A percentile compares a stretch with the other conserved stretches of the same genome.
Evolutionary conservation across 164 flowering plant genomes (phyloP).

Genomic region (Akebia trifoliata): DNA sequence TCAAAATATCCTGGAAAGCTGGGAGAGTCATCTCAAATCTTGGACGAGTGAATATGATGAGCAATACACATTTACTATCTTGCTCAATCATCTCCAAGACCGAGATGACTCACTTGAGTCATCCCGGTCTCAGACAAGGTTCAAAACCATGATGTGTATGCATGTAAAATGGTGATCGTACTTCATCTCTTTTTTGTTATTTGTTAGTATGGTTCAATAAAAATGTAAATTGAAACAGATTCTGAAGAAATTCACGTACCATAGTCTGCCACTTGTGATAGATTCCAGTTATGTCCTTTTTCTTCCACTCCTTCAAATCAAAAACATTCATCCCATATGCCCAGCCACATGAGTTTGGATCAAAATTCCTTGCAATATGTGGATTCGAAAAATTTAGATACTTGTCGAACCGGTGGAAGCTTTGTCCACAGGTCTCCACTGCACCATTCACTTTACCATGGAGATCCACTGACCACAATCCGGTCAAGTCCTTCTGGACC

Average conservation of each 20-base stretch:
- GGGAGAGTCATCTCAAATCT: no score
- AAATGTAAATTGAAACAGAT: not conserved
- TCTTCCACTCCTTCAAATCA: constrained; percentile 92
- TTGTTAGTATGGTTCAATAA: not conserved
- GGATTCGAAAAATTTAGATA: constrained; percentile 95
- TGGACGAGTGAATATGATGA: no score
- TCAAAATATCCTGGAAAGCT: no score
- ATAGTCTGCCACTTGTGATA: constrained; percentile 99
- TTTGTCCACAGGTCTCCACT: constrained; percentile 96
- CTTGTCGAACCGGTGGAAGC: constrained; percentile 97
- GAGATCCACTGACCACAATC: constrained; percentile 85
- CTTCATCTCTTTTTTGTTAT: no score
- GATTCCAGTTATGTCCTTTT: constrained; percentile 94
- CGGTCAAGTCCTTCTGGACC: constrained; percentile 92
- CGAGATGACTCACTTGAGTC: no score
- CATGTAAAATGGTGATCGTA: no score
- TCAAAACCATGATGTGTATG: no score
- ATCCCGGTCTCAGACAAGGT: no score
- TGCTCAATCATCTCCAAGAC: no score
- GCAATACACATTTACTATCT: no score
- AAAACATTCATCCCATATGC: constrained; percentile 98
- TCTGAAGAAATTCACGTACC: constrained; percentile 41
- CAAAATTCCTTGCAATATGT: constrained; percentile 74
- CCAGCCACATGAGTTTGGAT: constrained; percentile 99
- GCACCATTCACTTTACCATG: constrained; percentile 98